Conservation (phyloP, 805 yeast genomes). For the Wickerhamiella azyma region DNA sequence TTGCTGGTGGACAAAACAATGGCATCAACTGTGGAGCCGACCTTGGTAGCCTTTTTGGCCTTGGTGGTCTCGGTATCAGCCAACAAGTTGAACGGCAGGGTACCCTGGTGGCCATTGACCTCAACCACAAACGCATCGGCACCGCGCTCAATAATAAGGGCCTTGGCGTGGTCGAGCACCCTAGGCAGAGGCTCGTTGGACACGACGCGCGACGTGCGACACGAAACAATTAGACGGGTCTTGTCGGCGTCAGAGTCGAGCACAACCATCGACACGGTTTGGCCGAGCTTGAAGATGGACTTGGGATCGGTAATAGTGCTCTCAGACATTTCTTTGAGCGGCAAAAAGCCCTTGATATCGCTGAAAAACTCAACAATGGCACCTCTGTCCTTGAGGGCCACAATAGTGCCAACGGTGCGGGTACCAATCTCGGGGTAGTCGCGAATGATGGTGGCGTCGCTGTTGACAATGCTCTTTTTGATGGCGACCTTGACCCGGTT, state of each 20-base stretch:
- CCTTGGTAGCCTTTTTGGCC: conserved; percentile 54
- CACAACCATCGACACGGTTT: conserved; percentile 63
- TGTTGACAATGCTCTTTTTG: conserved; percentile 67
- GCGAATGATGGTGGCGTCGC: conserved; percentile 28
- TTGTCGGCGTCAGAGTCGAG: conserved; percentile 40
- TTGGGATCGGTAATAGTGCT: conserved; percentile 65
- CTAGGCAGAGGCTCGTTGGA: conserved; percentile 1
- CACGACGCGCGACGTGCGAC: conserved; percentile 29
- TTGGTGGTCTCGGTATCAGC: conserved; percentile 56
- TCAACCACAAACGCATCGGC: conserved; percentile 63
- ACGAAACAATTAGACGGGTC: conserved; percentile 52
- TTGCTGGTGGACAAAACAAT: conserved; percentile 50
- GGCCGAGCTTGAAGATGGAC: conserved; percentile 70
- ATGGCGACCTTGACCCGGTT: conserved; percentile 51
- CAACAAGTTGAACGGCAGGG: conserved; percentile 35
- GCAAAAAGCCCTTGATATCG: conserved; percentile 61
- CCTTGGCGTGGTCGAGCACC: conserved; percentile 36
- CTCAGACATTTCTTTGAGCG: conserved; percentile 81
- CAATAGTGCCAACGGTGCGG: conserved; percentile 60
- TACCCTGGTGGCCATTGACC: conserved; percentile 35
- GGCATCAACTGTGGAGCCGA: conserved; percentile 48
- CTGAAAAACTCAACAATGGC: conserved; percentile 79
- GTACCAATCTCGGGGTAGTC: conserved; percentile 34
- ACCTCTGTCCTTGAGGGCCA: conserved; percentile 58
- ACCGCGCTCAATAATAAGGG: conserved; percentile 54